Evolutionary conservation across 106 monocot genomes (phyloP), one percentile per base, ranked within the genome.

Genomic region (Agapanthus africanus): DNA sequence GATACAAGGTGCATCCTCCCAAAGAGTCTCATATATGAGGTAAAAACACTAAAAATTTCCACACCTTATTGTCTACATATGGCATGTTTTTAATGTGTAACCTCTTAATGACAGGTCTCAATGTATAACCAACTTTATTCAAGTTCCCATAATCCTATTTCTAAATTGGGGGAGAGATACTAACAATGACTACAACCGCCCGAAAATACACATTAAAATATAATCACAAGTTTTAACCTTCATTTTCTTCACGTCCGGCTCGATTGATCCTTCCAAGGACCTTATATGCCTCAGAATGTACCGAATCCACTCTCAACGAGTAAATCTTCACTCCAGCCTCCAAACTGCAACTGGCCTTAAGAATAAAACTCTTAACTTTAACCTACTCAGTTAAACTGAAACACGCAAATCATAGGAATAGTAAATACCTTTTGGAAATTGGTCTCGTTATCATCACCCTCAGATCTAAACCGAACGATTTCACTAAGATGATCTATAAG

Each of bases 321-420:
- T 99, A 99, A 63, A 99, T 99, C 78, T 93, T 99, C 68, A 99
- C 99, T 11, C 99, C 99, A 47, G 99, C 93, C 76, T 99, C 99
- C 70, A 99, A 71, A 19, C 93, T 93, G 73, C 99, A 99, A 70
- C 99, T 99, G 27, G 99, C 99, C 99, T 99, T 61, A 35, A 33
- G 7, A 71, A 7, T 68, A 57, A 35, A 61, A 10, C 35, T 32
- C 70, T 31, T 21, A 50, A 49, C 67, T 10, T 23, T 14, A 34
- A 13, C 42, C 35, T 61, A 36, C 32, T 22, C 40, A 64, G 11
- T 21, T 9, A 59, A 28, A 64, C 7, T 64, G 32, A 31, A 19
- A 1, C 10, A 49, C 36, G n/a, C 54, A 66, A 60, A 16, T n/a
- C n/a, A n/a, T n/a, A n/a, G n/a, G n/a, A n/a, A n/a, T n/a, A n/a